phyloP scores from a whole-genome alignment of 148 eudicot genomes.

The Rhododendron williamsianum region DNA sequence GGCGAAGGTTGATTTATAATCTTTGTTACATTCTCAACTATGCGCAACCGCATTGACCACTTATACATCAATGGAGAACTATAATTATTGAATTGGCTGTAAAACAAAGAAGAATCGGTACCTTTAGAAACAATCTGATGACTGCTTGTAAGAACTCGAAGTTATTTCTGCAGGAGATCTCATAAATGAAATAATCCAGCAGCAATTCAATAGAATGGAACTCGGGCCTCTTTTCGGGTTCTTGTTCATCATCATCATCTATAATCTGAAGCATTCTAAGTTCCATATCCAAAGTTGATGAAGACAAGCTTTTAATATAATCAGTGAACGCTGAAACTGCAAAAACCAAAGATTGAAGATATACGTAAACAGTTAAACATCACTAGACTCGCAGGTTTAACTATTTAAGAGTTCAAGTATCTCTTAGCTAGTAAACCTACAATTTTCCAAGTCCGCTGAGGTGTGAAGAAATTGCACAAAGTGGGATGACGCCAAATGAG shows the following conservation, averaged over 20 bases:
- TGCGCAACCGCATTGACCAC: background rate
- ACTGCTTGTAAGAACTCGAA: slow-evolving; percentile 91
- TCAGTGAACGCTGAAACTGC: slow-evolving; percentile 87
- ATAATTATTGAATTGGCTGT: background rate
- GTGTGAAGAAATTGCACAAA: slow-evolving; percentile 63
- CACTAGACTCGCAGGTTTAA: background rate
- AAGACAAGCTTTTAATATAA: slow-evolving; percentile 72
- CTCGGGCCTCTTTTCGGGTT: slow-evolving; percentile 52
- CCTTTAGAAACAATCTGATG: slow-evolving; percentile 84
- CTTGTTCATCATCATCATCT: slow-evolving; percentile 61
- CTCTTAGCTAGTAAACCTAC: slow-evolving; percentile 36
- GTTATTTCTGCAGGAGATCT: slow-evolving; percentile 71
- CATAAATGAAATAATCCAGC: slow-evolving; percentile 77
- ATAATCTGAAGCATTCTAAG: slow-evolving; percentile 90
- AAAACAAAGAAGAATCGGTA: slow-evolving; percentile 12
- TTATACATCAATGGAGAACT: background rate
- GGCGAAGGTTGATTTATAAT: background rate
- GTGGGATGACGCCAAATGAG: slow-evolving; percentile 38
- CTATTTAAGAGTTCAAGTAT: background rate
- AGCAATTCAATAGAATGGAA: slow-evolving; percentile 58
- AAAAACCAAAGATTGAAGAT: slow-evolving; percentile 6
- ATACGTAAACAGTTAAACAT: background rate
- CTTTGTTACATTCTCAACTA: background rate
- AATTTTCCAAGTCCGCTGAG: slow-evolving; percentile 51
- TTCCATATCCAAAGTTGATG: slow-evolving; percentile 92